A percentile compares a stretch with the other conserved stretches of the same genome.
Conservation (phyloP, 2,329 filamentous ascomycete species). For the Kalaharituber pfeilii region DNA sequence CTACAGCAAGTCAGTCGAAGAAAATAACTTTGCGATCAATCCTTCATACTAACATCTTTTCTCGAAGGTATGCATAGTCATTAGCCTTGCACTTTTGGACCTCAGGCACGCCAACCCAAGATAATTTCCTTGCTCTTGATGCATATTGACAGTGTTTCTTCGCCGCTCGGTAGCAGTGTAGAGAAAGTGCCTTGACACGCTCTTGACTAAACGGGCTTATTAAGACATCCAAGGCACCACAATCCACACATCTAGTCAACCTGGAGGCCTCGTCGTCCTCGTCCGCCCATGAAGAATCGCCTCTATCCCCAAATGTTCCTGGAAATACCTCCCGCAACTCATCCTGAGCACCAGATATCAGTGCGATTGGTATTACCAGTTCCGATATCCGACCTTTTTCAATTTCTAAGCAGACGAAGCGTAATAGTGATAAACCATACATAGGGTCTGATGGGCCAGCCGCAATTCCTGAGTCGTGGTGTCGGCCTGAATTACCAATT, state of each 20-base stretch:
- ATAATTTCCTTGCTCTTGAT: conserved; percentile 61
- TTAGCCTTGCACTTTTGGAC: conserved; percentile 32
- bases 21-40: conserved; percentile 1
- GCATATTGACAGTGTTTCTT: conserved; percentile 60
- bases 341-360: conserved; percentile 8
- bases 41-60: conserved; percentile 48
- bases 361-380: conserved; percentile 14
- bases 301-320: conserved; percentile 24
- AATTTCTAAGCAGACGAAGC: conserved; percentile 20
- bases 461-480: conserved; percentile 23
- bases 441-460: conserved; percentile 19
- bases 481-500: conserved; percentile 16
- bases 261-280: conserved; percentile 15
- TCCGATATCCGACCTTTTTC: conserved; percentile 16
- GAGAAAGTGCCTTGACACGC: conserved; percentile 55
- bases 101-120: conserved; percentile 78
- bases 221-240: conserved; percentile 73
- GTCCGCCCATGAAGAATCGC: conserved; percentile 29
- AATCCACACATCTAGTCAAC: conserved; percentile 48
- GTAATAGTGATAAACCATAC: conserved; percentile 22
- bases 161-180: conserved; percentile 69
- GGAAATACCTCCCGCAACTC: conserved; percentile 22
- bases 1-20: conserved; percentile 21
- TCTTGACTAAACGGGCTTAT: conserved; percentile 59
- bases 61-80: conserved; percentile 73